Conservation (phyloP, 164 flowering plant genomes). For the grape (Vitis vinifera) region DNA sequence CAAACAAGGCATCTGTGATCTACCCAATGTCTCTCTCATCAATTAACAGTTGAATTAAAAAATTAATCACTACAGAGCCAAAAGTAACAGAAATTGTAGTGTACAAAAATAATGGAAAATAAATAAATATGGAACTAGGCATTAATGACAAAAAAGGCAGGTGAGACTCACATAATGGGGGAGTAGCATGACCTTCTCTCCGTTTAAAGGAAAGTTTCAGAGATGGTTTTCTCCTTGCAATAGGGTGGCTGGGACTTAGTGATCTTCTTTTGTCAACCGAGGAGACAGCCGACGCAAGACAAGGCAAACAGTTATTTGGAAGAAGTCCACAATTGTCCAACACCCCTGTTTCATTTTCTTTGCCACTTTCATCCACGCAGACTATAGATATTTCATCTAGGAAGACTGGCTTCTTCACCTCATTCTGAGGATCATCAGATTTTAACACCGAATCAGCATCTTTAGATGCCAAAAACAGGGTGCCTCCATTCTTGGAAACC, state of each 20-base stretch:
- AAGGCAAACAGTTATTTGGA: slow-evolving; percentile 45
- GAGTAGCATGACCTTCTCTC: slow-evolving; percentile 36
- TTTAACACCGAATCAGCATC: neutral
- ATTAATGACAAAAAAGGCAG: neutral
- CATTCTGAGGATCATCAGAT: slow-evolving; percentile 5
- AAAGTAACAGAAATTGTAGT: too few species aligned
- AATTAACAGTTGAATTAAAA: too few species aligned
- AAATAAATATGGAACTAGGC: neutral
- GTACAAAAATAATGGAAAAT: neutral
- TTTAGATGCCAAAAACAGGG: neutral
- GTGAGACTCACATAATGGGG: slow-evolving; percentile 27
- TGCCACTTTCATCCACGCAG: slow-evolving; percentile 11
- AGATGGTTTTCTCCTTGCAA: slow-evolving; percentile 29
- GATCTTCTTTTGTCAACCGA: slow-evolving; percentile 34
- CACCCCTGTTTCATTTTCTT: slow-evolving; percentile 9
- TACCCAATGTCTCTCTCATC: too few species aligned
- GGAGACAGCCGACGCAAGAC: slow-evolving; percentile 33
- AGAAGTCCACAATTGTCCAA: slow-evolving; percentile 29
- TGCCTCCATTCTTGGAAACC: neutral
- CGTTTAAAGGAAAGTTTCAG: slow-evolving; percentile 42
- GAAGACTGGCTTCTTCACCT: slow-evolving; percentile 10
- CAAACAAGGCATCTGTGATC: too few species aligned
- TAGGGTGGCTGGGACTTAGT: slow-evolving; percentile 24
- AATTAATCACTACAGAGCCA: too few species aligned
- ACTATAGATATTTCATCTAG: slow-evolving; percentile 20